phyloP scores from a whole-genome alignment of 306 rosid genomes.

The Astragalus membranaceus region DNA sequence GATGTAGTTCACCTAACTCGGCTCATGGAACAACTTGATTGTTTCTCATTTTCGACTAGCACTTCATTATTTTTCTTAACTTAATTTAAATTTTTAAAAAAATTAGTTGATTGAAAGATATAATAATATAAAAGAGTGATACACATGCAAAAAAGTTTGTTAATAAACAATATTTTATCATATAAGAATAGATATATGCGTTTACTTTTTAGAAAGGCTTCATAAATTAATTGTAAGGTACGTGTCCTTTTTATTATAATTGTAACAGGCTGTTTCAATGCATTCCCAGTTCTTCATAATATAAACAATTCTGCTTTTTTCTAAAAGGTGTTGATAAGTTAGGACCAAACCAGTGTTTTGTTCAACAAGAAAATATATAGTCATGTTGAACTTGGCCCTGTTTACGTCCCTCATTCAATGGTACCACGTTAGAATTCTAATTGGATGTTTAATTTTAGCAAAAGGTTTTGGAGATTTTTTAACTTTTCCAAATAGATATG shows the following conservation, averaged over 20 bases:
- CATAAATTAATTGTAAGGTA: not conserved
- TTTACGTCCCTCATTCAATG: not conserved
- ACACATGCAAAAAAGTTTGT: no score
- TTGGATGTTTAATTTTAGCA: not conserved
- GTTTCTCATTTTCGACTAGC: no score
- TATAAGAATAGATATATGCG: not conserved
- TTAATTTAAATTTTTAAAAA: no score
- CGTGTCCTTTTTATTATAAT: not conserved
- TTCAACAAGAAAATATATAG: not conserved
- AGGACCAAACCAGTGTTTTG: constrained; percentile 9
- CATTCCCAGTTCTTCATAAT: not conserved
- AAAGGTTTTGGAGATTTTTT: no score
- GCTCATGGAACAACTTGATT: no score
- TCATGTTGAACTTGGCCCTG: not conserved
- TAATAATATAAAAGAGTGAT: no score
- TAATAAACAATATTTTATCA: not conserved
- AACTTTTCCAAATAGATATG: no score
- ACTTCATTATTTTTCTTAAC: no score
- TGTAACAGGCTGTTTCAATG: constrained; percentile 10
- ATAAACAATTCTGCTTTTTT: not conserved
- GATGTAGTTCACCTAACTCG: no score
- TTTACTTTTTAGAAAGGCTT: constrained; percentile 25
- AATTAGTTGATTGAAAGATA: no score
- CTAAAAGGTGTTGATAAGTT: constrained; percentile 4
- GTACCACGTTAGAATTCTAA: not conserved